Evolutionary conservation across 371 early-diverging fungal genomes (phyloP).

Genomic region (Fennellomyces sp.): DNA sequence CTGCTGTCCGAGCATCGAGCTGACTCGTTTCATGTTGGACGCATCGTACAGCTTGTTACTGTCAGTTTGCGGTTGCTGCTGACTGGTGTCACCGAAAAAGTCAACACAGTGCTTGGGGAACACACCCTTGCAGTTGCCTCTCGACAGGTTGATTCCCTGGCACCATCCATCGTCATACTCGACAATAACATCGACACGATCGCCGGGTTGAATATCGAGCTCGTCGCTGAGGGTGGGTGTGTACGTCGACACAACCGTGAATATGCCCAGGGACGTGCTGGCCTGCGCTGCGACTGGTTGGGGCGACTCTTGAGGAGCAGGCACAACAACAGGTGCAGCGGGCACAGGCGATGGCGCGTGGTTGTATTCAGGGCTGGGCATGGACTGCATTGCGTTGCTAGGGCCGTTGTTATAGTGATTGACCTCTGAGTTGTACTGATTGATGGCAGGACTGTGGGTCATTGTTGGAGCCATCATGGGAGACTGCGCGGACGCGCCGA

Average conservation of each 20-base stretch:
- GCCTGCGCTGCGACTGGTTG: conserved; percentile 19
- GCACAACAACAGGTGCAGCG: too few relatives aligned
- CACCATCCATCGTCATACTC: conserved; percentile 80
- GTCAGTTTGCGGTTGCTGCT: not conserved
- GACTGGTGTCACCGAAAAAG: not conserved
- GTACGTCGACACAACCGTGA: conserved; percentile 56
- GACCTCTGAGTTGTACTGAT: conserved; percentile 1
- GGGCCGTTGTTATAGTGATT: not conserved
- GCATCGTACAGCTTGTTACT: conserved; percentile 10
- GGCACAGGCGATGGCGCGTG: conserved; percentile 4
- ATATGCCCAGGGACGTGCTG: conserved; percentile 55
- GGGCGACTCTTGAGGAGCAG: conserved; percentile 8
- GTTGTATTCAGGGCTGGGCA: conserved; percentile 4
- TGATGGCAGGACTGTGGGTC: not conserved
- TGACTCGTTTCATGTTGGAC: conserved; percentile 38
- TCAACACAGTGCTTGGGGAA: conserved; percentile 70
- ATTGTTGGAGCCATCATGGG: conserved; percentile 2
- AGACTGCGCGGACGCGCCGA: conserved; percentile 7
- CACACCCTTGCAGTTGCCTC: conserved; percentile 61
- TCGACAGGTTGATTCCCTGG: conserved; percentile 63
- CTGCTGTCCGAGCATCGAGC: conserved; percentile 39
- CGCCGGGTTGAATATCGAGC: conserved; percentile 65
- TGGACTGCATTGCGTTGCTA: conserved; percentile 7
- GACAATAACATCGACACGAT: conserved; percentile 61
- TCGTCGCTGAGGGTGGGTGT: conserved; percentile 71